Evolutionary conservation across 148 eudicot species (phyloP).

Genomic region (Chenopodium formosanum): DNA sequence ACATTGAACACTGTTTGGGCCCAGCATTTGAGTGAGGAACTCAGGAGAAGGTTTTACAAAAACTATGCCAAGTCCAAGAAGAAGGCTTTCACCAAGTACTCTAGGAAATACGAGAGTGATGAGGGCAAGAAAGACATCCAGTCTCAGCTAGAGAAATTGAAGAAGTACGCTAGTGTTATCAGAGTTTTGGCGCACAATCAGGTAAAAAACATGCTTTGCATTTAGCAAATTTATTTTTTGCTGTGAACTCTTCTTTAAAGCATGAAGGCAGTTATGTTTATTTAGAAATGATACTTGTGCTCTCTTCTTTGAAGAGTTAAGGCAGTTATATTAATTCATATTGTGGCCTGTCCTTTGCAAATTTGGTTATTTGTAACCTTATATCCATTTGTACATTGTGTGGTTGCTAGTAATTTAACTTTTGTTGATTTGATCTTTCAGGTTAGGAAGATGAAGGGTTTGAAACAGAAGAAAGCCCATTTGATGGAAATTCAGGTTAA

Average conservation of each 20-base stretch:
- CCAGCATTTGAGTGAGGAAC: slow-evolving; percentile 68
- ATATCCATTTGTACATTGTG: not conserved
- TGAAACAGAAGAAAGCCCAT: slow-evolving; percentile 84
- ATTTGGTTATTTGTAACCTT: not conserved
- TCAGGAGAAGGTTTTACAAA: slow-evolving; percentile 78
- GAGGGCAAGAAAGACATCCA: slow-evolving; percentile 79
- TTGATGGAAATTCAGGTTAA: slow-evolving; percentile 82
- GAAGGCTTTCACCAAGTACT: slow-evolving; percentile 78
- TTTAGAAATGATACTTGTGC: no score
- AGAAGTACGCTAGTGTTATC: slow-evolving; percentile 61
- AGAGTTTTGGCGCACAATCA: slow-evolving; percentile 87
- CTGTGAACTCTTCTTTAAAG: not conserved
- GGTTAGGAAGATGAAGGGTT: slow-evolving; percentile 83
- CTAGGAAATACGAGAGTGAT: slow-evolving; percentile 54
- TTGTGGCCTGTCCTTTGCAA: no score
- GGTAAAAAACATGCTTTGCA: slow-evolving; percentile 29
- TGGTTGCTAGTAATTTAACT: not conserved
- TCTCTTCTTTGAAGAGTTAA: no score
- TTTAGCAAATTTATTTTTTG: not conserved
- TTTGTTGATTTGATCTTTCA: slow-evolving; percentile 13
- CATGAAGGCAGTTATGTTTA: no score
- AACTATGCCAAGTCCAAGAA: slow-evolving; percentile 86
- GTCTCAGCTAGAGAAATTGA: slow-evolving; percentile 69
- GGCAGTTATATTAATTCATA: no score
- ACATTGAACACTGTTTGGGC: slow-evolving; percentile 88